Evolutionary conservation across 179 eudicot species (phyloP), one percentile per base, ranked within the genome.

Genomic region (Patellifolia procumbens): DNA sequence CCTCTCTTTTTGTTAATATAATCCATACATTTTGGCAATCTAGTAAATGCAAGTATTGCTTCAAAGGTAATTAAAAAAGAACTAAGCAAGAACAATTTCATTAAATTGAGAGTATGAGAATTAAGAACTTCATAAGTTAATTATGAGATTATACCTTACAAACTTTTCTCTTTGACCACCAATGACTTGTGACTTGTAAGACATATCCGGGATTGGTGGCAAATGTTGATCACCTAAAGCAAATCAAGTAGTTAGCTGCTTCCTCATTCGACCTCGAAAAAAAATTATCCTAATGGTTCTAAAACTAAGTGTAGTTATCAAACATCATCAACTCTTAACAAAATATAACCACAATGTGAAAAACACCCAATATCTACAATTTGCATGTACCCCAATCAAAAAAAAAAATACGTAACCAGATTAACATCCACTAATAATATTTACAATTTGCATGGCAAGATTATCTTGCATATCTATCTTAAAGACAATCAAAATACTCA

Each of bases 101-200:
- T 52, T 71, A 8, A 62, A 80, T 1, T 56, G 56, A 42, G 22
- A 42, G 32, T 15, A 35, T 34, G 32, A 74, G 52, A 24, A 12
- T 2, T 28, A n/a, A n/a, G n/a, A n/a, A n/a, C n/a, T n/a, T n/a
- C n/a, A n/a, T n/a, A n/a, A n/a, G n/a, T n/a, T n/a, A n/a, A 65
- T 62, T 3, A 65, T 12, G 9, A 69, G 5, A 37, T 34, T 70
- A 48, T 81, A 86, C 88, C 88, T 86, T 17, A 83, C 83, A 63
- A 86, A 86, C 68, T 83, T 86, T 32, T 86, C 88, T 76, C 83
- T 83, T 62, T 86, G 86, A 69, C 85, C 88, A 72, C 81, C 83
- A 46, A 83, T 83, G 20, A 79, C 74, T 49, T 86, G 88, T 52
- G 85, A 70, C 78, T 83, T 86, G 61, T 63, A 81, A 51, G 43